phyloP scores from a whole-genome alignment of 257 asterid species.

The Solanum okadae region DNA sequence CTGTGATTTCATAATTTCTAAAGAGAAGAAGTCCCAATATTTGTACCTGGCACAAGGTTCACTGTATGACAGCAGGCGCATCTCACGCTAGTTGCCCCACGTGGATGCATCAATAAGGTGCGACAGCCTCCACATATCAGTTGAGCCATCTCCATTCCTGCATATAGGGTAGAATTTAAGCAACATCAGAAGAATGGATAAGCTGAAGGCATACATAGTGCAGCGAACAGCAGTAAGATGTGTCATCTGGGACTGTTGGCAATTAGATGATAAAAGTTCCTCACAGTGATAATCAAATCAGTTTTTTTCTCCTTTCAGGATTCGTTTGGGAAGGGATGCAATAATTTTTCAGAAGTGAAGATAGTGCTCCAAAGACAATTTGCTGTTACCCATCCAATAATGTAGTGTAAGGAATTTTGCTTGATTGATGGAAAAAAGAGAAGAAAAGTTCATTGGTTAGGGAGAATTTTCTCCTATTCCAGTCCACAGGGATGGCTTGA shows the following conservation, averaged over 20 bases:
- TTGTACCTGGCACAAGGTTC: slow-evolving; percentile 82
- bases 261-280: neutral
- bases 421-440: neutral
- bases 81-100: slow-evolving; percentile 85
- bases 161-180: neutral
- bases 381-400: neutral
- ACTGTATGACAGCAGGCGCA: slow-evolving; percentile 91
- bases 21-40: neutral
- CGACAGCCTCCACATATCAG: slow-evolving; percentile 92
- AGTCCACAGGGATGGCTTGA: neutral
- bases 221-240: neutral
- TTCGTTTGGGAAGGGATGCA: neutral
- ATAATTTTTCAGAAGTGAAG: neutral
- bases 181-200: neutral
- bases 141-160: slow-evolving; percentile 91
- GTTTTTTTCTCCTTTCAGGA: too few relatives aligned
- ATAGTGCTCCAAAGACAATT: neutral
- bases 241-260: neutral
- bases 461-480: neutral
- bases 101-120: slow-evolving; percentile 76
- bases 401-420: neutral
- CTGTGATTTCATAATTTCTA: neutral
- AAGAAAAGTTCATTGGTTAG: neutral
- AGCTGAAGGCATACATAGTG: neutral
- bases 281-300: neutral